Evolutionary conservation across 352 stramenopile genomes (phyloP), one percentile per base, ranked within the genome.

Genomic region (Achlya hypogyna): DNA sequence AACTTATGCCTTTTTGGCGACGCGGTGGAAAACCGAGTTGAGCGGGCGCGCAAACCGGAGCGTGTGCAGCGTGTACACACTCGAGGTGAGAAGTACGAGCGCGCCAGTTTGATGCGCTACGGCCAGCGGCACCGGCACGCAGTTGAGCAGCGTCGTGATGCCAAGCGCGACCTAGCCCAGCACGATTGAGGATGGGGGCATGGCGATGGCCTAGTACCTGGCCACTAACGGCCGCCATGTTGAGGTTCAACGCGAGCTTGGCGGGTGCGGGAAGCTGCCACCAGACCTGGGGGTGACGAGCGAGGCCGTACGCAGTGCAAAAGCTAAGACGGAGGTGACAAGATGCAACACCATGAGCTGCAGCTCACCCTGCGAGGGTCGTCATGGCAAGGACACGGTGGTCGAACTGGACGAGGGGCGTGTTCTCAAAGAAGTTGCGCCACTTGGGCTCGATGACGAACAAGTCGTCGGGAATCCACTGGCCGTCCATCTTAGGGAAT

Each of bases 401-500:
- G 78, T 99, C 97, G 31, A 98, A 93, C 75, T 99, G 97, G 65
- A 99, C 97, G n/a, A 96, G 96, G 20, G 96, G 93, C 54, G 97
- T 97, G 74, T 99, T 99, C 73, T 99, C 96, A 71, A 98, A 98
- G 47, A 98, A 89, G 77, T 99, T 99, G 60, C 82, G 83, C 74
- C 93, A 98, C 69, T 78, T 86, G 8, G 96, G 96, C 56, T 90
- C 75, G 16, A 93, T 63, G 62, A 93, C 88, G 32, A 97, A 93
- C 62, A 98, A 83, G 51, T 97, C 91, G 52, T 95, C 83, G 4
- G 97, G 96, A 56, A 99, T 97, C 91, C 91, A 98, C 62, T 95
- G 75, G 29, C 85, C 88, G 63, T 81, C 84, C 95, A 99, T 98
- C 71, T 97, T 96, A 6, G 97, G 97, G 71, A 96, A 99, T 23